Evolutionary conservation across 73 alveolate genomes (phyloP).

Genomic region (Durusdinium trenchii): DNA sequence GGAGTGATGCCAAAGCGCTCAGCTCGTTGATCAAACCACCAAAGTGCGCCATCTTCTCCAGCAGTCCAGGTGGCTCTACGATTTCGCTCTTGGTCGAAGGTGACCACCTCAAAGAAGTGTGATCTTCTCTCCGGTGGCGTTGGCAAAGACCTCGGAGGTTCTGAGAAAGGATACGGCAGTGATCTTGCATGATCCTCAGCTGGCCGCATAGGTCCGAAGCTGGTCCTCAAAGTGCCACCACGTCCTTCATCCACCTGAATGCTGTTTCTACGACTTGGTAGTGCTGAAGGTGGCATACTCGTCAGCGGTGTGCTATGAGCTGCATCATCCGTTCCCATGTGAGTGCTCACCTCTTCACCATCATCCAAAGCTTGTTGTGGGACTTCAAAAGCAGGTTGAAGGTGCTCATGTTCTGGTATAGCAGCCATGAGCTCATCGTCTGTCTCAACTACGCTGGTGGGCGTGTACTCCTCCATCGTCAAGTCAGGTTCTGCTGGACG

Average conservation of each 20-base stretch:
- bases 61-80: not conserved
- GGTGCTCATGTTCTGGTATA: not conserved
- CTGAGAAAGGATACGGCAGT: not conserved
- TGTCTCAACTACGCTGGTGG: too few relatives aligned
- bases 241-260: not conserved
- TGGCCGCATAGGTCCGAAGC: too few relatives aligned
- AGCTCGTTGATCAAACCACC: not conserved
- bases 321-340: not conserved
- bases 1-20: not conserved
- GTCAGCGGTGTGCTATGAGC: too few relatives aligned
- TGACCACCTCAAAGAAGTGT: not conserved
- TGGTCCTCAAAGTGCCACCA: not conserved
- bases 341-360: not conserved
- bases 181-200: too few relatives aligned
- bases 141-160: not conserved
- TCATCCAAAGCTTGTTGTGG: too few relatives aligned
- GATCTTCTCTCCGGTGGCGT: too few relatives aligned
- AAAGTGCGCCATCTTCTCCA: not conserved
- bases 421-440: too few relatives aligned
- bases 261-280: not conserved
- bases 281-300: not conserved
- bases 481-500: too few relatives aligned
- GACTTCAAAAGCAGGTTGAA: not conserved
- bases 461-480: too few relatives aligned
- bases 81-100: not conserved